Percentiles rank a stretch among this genome's conserved stretches.
These are phyloP conservation scores for Epichloe aotearoae DNA, from an alignment of 2,329 filamentous ascomycete species.

Conservation along the genomic window DNA sequence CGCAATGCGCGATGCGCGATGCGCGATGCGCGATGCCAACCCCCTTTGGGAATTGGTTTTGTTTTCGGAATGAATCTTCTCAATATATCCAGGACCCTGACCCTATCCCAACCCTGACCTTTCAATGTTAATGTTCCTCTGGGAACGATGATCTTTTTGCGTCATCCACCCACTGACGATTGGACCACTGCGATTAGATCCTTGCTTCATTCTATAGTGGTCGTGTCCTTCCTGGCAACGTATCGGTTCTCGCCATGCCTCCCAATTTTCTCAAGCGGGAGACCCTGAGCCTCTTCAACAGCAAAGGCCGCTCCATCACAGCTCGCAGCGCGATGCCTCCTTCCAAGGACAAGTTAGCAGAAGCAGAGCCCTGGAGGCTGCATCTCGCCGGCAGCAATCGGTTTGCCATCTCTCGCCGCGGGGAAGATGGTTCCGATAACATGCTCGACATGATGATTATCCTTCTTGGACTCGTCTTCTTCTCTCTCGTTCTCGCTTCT, in stretches of 20 bases:
- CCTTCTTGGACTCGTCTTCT: conserved; percentile 63
- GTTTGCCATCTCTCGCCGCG: conserved; percentile 5
- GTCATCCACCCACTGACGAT: conserved; percentile 2
- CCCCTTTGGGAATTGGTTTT: not conserved
- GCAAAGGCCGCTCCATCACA: conserved; percentile 1
- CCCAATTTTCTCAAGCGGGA: conserved; percentile 2
- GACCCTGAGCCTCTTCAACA: not conserved
- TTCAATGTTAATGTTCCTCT: not conserved
- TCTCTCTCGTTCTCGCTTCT: conserved; percentile 55
- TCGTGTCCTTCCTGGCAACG: conserved; percentile 1
- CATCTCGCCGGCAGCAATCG: conserved; percentile 4
- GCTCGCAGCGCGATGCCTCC: conserved; percentile 7
- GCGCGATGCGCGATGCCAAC: not conserved
- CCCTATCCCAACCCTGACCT: no score
- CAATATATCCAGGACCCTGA: not conserved
- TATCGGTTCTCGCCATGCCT: conserved; percentile 5
- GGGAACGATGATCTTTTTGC: not conserved
- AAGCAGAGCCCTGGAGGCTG: conserved; percentile 7
- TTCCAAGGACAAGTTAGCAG: not conserved
- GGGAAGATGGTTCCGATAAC: conserved; percentile 36
- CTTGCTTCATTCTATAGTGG: conserved; percentile 7
- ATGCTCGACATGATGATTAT: conserved; percentile 68
- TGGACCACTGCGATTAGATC: conserved; percentile 1
- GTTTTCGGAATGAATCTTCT: not conserved
- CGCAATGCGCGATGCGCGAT: no score